These are phyloP conservation scores for Candida quercuum DNA, from an alignment of 805 yeast genomes.

Conservation along the genomic window DNA sequence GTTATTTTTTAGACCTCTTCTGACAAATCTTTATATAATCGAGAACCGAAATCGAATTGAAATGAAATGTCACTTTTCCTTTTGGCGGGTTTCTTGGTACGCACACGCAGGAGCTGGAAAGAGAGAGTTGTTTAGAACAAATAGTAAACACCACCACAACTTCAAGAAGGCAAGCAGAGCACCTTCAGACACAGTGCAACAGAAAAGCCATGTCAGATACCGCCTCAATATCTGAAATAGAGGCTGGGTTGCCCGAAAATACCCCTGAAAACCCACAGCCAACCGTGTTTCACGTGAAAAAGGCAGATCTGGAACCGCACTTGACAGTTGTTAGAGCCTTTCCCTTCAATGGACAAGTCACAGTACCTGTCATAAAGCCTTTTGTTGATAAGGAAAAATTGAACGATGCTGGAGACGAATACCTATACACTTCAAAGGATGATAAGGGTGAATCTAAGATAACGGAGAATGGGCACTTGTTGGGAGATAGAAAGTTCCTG, in stretches of 20 bases:
- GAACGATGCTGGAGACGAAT: slow-evolving; percentile 27
- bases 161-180: too few species aligned
- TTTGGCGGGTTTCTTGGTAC: too few species aligned
- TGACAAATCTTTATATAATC: too few species aligned
- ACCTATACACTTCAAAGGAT: slow-evolving; percentile 27
- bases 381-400: slow-evolving; percentile 12
- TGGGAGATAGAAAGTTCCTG: slow-evolving; percentile 33
- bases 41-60: too few species aligned
- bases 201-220: slow-evolving; percentile 1
- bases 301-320: slow-evolving; percentile 11
- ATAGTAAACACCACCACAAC: too few species aligned
- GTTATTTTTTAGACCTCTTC: too few species aligned
- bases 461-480: slow-evolving; percentile 31
- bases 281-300: slow-evolving; percentile 13
- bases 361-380: slow-evolving; percentile 7
- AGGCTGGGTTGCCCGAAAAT: slow-evolving; percentile 16
- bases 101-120: too few species aligned
- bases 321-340: slow-evolving; percentile 6
- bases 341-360: slow-evolving; percentile 10
- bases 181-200: too few species aligned
- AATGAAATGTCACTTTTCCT: too few species aligned
- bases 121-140: too few species aligned
- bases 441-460: slow-evolving; percentile 42
- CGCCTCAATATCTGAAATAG: slow-evolving; percentile 6
- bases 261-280: slow-evolving; percentile 20